phyloP scores from a whole-genome alignment of 2,329 filamentous ascomycete species.

The Diplodia mutila region DNA sequence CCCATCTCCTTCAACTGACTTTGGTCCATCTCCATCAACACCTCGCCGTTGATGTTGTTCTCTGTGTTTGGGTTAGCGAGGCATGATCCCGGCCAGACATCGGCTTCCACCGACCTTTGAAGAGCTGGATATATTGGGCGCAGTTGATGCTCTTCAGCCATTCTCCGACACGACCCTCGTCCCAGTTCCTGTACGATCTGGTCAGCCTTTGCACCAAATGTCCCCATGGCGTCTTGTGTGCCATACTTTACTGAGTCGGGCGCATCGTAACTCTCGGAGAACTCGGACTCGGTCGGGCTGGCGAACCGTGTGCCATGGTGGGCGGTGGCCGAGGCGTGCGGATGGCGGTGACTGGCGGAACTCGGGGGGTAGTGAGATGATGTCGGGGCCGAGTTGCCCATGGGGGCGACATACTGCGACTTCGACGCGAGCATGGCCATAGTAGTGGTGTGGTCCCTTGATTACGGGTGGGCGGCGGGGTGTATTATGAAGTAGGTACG shows the following conservation, averaged over 20 bases:
- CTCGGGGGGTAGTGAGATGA: conserved; percentile 41
- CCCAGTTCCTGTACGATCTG: conserved; percentile 65
- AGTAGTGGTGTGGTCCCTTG: conserved; percentile 21
- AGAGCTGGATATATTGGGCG: conserved; percentile 88
- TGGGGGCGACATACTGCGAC: conserved; percentile 64
- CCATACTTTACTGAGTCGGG: conserved; percentile 61
- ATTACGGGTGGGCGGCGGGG: neutral
- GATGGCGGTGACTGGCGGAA: conserved; percentile 42
- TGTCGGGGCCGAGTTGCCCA: conserved; percentile 40
- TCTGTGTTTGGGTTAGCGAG: conserved; percentile 45
- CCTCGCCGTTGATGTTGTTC: conserved; percentile 98
- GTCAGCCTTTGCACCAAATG: conserved; percentile 30
- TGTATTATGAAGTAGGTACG: neutral
- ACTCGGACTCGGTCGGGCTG: conserved; percentile 90
- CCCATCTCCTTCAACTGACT: conserved; percentile 96
- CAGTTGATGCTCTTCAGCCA: conserved; percentile 92
- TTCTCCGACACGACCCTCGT: conserved; percentile 87
- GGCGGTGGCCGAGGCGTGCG: conserved; percentile 37
- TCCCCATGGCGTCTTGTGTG: neutral
- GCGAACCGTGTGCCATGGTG: conserved; percentile 62
- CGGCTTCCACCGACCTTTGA: conserved; percentile 59
- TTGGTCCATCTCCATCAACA: conserved; percentile 95
- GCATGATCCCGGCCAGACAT: conserved; percentile 29
- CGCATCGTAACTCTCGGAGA: conserved; percentile 75
- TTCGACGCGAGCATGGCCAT: conserved; percentile 84